Conservation (phyloP, 768 basidiomycete genomes). For the Cystobasidium tubakii region DNA sequence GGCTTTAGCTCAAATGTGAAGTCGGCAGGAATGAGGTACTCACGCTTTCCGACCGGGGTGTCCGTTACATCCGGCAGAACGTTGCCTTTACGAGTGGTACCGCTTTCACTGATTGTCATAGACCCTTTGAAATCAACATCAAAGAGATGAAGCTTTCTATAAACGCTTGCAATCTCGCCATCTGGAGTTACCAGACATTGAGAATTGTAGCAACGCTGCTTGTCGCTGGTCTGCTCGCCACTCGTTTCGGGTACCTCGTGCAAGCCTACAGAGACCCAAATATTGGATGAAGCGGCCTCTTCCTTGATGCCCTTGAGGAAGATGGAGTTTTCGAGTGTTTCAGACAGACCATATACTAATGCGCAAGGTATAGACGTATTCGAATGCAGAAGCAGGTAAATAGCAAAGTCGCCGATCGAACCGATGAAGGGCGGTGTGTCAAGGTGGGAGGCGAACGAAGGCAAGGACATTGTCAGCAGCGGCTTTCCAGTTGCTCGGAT, state of each 20-base stretch:
- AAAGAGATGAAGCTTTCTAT: conserved; percentile 43
- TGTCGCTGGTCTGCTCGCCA: conserved; percentile 12
- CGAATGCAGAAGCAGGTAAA: too few relatives aligned
- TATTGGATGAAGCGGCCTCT: conserved; percentile 22
- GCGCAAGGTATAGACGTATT: background rate
- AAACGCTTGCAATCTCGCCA: conserved; percentile 36
- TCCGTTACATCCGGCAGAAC: conserved; percentile 11
- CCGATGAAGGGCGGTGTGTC: background rate
- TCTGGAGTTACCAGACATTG: conserved; percentile 40
- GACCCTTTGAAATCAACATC: conserved; percentile 39
- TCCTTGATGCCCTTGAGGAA: conserved; percentile 39
- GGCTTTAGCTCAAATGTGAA: too few relatives aligned
- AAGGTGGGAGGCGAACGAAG: background rate
- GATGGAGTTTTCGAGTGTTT: conserved; percentile 30
- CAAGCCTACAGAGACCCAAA: conserved; percentile 43
- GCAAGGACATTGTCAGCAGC: too few relatives aligned
- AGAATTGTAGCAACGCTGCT: conserved; percentile 43
- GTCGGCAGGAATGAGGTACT: too few relatives aligned
- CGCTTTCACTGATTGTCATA: conserved; percentile 15
- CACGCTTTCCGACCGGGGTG: conserved; percentile 14
- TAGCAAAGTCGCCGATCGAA: background rate
- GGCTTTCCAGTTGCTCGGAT: background rate
- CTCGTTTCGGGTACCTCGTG: conserved; percentile 40
- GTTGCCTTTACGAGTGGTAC: conserved; percentile 9
- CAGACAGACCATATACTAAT: conserved; percentile 15